phyloP scores from a whole-genome alignment of 768 basidiomycete species.

The Leccinum pellstonianum region DNA sequence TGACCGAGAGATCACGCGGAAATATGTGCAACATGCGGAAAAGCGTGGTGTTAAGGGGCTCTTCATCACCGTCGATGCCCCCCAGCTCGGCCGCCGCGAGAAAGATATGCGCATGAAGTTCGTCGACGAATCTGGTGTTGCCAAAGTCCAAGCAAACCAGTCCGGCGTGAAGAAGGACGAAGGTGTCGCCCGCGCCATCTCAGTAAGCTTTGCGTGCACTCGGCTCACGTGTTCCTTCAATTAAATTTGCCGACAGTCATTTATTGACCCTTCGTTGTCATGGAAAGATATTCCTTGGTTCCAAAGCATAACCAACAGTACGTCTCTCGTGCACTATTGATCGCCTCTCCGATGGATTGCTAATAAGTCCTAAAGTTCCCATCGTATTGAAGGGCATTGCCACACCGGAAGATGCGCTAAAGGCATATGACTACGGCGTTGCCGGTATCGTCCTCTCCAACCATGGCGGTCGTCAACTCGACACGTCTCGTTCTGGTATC shows the following conservation, averaged over 20 bases:
- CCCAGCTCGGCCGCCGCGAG: conserved; percentile 90
- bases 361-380: conserved; percentile 59
- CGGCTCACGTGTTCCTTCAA: conserved; percentile 30
- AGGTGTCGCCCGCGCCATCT: conserved; percentile 90
- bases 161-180: conserved; percentile 42
- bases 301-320: conserved; percentile 70
- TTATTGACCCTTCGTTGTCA: conserved; percentile 88
- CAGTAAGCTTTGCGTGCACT: conserved; percentile 42
- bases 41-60: conserved; percentile 86
- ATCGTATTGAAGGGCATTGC: conserved; percentile 85
- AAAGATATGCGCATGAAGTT: conserved; percentile 77
- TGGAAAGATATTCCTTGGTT: conserved; percentile 75
- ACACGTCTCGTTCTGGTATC: conserved; percentile 83
- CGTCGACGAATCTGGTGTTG: conserved; percentile 49
- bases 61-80: conserved; percentile 98
- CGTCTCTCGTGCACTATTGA: conserved; percentile 31
- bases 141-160: conserved; percentile 25
- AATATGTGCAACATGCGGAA: conserved; percentile 89
- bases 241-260: conserved; percentile 52
- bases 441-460: conserved; percentile 82
- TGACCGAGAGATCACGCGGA: conserved; percentile 80
- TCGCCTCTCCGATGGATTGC: conserved; percentile 56
- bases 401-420: conserved; percentile 85
- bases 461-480: conserved; percentile 77
- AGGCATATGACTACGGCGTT: conserved; percentile 75